Percentiles rank a stretch among this genome's conserved stretches.
Evolutionary conservation across 2,329 filamentous ascomycete species (phyloP).

Genomic region (Colletotrichum costaricense): DNA sequence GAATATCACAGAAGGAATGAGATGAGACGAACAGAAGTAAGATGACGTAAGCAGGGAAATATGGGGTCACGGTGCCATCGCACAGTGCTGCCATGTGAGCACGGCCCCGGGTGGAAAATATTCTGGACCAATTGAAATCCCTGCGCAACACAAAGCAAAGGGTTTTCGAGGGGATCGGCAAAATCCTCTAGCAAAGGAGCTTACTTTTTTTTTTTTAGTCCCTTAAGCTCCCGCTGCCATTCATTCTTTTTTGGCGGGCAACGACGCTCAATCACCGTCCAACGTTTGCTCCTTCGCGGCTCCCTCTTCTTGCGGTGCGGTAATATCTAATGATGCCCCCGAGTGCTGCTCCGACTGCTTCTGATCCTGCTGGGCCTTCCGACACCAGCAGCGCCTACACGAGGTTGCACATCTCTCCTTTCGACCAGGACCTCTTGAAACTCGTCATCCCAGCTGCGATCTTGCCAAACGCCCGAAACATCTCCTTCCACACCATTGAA

Average conservation of each 20-base stretch:
- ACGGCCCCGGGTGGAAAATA: background rate
- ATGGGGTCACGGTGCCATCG: background rate
- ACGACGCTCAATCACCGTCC: constrained; percentile 19
- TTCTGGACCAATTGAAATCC: constrained; percentile 35
- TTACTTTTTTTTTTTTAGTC: background rate
- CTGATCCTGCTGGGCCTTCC: constrained; percentile 16
- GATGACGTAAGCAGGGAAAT: constrained; percentile 23
- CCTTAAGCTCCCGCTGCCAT: constrained; percentile 3
- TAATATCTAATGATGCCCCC: constrained; percentile 29
- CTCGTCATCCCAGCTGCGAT: constrained; percentile 77
- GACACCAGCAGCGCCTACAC: constrained; percentile 47
- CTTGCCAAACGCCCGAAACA: constrained; percentile 75
- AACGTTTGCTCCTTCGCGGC: background rate
- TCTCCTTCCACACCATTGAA: constrained; percentile 88
- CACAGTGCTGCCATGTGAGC: background rate
- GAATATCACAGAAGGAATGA: background rate
- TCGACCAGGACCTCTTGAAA: constrained; percentile 79
- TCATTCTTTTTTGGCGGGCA: constrained; percentile 19
- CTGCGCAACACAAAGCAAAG: constrained; percentile 34
- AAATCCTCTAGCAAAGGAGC: constrained; percentile 19
- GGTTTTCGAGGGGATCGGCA: constrained; percentile 33
- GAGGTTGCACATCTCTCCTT: constrained; percentile 88
- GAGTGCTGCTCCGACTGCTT: background rate
- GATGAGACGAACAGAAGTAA: background rate
- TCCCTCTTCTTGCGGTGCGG: background rate